phyloP scores from a whole-genome alignment of 805 yeast genomes.

The Ogataea philodendri region DNA sequence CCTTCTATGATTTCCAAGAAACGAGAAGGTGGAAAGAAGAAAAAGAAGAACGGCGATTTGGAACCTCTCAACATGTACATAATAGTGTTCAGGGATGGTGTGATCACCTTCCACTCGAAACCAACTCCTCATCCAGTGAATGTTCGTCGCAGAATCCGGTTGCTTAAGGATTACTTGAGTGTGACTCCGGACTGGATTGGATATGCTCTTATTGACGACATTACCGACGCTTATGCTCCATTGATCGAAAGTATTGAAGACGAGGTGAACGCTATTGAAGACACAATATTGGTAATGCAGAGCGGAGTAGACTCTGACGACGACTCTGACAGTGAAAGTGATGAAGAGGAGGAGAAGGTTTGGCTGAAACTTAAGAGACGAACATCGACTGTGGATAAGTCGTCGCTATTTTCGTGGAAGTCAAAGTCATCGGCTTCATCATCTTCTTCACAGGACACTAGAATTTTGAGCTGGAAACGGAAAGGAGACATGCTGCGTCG shows the following conservation, averaged over 20 bases:
- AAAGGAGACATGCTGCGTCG: conserved; percentile 94
- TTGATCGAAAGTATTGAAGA: conserved; percentile 91
- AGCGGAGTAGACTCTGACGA: conserved; percentile 52
- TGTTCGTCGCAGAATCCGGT: conserved; percentile 88
- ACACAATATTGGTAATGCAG: conserved; percentile 84
- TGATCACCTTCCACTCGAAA: conserved; percentile 87
- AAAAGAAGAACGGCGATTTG: conserved; percentile 50
- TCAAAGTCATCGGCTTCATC: conserved; percentile 23
- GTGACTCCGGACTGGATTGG: conserved; percentile 97
- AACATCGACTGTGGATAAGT: conserved; percentile 29
- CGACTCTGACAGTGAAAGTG: conserved; percentile 41
- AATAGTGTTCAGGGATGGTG: conserved; percentile 87
- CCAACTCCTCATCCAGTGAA: conserved; percentile 96
- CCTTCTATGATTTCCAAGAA: conserved; percentile 24
- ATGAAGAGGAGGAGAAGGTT: conserved; percentile 38
- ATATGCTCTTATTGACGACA: conserved; percentile 93
- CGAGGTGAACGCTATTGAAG: conserved; percentile 94
- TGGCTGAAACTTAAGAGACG: conserved; percentile 32
- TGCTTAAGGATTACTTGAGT: conserved; percentile 81
- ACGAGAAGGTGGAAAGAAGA: conserved; percentile 18
- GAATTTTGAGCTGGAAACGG: conserved; percentile 71
- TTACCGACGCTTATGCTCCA: conserved; percentile 97
- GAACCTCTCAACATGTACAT: conserved; percentile 91
- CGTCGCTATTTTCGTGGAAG: conserved; percentile 19
- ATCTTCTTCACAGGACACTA: conserved; percentile 38